phyloP scores from a whole-genome alignment of 2,329 filamentous ascomycete species.

The Colletotrichum ledebouriae region DNA sequence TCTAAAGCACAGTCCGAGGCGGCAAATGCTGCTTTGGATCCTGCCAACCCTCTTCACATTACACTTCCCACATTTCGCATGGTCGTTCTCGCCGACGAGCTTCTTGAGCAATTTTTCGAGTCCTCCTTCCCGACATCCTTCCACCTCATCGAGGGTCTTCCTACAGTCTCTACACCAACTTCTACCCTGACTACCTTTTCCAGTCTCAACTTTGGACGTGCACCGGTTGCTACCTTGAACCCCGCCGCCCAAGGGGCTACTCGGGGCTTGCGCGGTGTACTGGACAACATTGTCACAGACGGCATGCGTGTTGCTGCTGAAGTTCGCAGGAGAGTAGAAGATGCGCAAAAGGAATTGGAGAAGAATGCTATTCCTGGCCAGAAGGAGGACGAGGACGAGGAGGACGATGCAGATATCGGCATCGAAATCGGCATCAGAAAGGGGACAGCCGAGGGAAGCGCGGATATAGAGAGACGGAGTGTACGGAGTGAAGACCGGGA shows the following conservation, averaged over 20 bases:
- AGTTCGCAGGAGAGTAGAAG: slow-evolving; percentile 92
- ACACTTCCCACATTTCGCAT: slow-evolving; percentile 98
- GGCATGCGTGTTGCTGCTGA: slow-evolving; percentile 96
- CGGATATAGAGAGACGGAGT: slow-evolving; percentile 72
- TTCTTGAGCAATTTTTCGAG: slow-evolving; percentile 97
- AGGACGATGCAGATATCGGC: slow-evolving; percentile 71
- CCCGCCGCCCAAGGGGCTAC: slow-evolving; percentile 67
- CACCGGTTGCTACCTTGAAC: slow-evolving; percentile 55
- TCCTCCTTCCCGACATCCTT: slow-evolving; percentile 94
- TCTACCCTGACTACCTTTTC: slow-evolving; percentile 89
- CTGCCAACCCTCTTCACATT: slow-evolving; percentile 92
- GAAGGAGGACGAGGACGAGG: slow-evolving; percentile 75
- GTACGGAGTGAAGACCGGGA: slow-evolving; percentile 78
- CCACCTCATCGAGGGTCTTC: slow-evolving; percentile 79
- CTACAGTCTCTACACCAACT: slow-evolving; percentile 49
- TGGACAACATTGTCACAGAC: slow-evolving; percentile 98
- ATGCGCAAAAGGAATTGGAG: slow-evolving; percentile 92
- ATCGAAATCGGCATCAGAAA: slow-evolving; percentile 58
- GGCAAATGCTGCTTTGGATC: slow-evolving; percentile 92
- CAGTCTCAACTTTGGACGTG: slow-evolving; percentile 72
- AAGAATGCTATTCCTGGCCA: slow-evolving; percentile 79
- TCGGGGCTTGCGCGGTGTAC: slow-evolving; percentile 88
- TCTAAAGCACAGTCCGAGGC: slow-evolving; percentile 79
- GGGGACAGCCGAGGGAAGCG: slow-evolving; percentile 55
- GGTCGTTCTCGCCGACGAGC: slow-evolving; percentile 96